Evolutionary conservation across 306 rosid genomes (phyloP).

Genomic region (Sicyos edulis): DNA sequence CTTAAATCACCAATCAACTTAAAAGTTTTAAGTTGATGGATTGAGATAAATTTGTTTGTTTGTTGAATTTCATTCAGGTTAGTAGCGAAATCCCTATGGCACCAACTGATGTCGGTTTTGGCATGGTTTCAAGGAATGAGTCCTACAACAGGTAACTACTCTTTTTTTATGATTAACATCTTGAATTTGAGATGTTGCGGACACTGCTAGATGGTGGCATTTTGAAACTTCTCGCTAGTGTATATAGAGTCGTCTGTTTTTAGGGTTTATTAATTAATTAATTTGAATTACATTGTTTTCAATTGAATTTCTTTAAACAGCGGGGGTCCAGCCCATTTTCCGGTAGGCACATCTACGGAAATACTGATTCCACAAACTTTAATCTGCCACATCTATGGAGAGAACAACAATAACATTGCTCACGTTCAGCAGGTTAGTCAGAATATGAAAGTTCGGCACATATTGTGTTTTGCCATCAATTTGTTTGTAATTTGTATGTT

Average conservation of each 20-base stretch:
- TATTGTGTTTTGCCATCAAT: constrained; percentile 11
- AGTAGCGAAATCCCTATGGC: constrained; percentile 47
- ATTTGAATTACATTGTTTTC: not conserved
- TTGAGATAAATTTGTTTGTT: not conserved
- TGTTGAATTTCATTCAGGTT: constrained; percentile 41
- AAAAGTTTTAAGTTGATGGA: too few relatives aligned
- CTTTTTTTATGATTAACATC: not conserved
- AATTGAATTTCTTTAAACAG: constrained; percentile 26
- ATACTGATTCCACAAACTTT: constrained; percentile 53
- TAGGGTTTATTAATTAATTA: constrained; percentile 1
- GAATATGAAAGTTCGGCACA: not conserved
- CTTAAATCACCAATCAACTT: too few relatives aligned
- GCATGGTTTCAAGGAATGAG: constrained; percentile 48
- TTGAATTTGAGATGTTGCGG: too few relatives aligned
- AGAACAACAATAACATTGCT: constrained; percentile 46
- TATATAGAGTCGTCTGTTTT: constrained; percentile 3
- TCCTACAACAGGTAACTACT: constrained; percentile 44
- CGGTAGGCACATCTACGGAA: constrained; percentile 42
- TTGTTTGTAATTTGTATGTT: constrained; percentile 2
- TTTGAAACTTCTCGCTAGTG: not conserved
- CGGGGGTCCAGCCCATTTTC: constrained; percentile 41
- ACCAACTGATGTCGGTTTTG: constrained; percentile 38
- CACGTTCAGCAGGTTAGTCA: constrained; percentile 72
- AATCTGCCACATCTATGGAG: constrained; percentile 56
- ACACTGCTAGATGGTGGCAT: too few relatives aligned